A percentile compares a stretch with the other conserved stretches of the same genome.
These are phyloP conservation scores for Protomyces inundatus DNA, from an alignment of 1,139 yeast species.

Conservation along the genomic window DNA sequence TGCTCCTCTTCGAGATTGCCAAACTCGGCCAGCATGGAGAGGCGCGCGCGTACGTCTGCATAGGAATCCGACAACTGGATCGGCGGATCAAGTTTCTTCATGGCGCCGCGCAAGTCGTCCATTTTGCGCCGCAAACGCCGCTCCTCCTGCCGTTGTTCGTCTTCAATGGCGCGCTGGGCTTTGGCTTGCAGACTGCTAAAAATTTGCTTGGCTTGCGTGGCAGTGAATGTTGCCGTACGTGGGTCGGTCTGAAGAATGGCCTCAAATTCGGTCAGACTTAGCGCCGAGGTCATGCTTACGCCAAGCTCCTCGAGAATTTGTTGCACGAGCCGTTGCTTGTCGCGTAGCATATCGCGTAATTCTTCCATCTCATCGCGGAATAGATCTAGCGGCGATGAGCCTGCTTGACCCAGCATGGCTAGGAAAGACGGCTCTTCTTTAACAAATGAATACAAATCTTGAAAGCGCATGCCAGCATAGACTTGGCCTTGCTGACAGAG, in stretches of 20 bases:
- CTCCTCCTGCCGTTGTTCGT: constrained; percentile 39
- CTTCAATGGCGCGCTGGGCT: constrained; percentile 36
- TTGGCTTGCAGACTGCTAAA: constrained; percentile 29
- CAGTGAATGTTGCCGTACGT: constrained; percentile 31
- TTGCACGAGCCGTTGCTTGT: constrained; percentile 56
- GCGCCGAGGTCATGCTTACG: constrained; percentile 32
- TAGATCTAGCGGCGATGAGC: constrained; percentile 72
- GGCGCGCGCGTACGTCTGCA: constrained; percentile 40
- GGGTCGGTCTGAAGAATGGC: constrained; percentile 33
- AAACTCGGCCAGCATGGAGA: constrained; percentile 40
- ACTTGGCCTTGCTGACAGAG: constrained; percentile 44
- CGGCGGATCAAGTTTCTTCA: constrained; percentile 40
- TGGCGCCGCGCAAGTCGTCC: constrained; percentile 41
- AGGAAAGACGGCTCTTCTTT: constrained; percentile 57
- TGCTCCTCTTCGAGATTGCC: constrained; percentile 40
- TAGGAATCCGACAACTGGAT: constrained; percentile 38
- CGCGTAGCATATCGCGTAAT: constrained; percentile 51
- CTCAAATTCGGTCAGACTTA: constrained; percentile 35
- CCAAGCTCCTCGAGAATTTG: constrained; percentile 46
- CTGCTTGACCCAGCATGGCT: constrained; percentile 66
- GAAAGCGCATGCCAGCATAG: constrained; percentile 57
- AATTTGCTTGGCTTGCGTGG: constrained; percentile 29
- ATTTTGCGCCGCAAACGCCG: constrained; percentile 41
- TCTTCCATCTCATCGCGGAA: constrained; percentile 73
- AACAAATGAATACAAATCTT: constrained; percentile 49